Conservation (phyloP, 768 basidiomycete genomes). For the Amanita muscaria region DNA sequence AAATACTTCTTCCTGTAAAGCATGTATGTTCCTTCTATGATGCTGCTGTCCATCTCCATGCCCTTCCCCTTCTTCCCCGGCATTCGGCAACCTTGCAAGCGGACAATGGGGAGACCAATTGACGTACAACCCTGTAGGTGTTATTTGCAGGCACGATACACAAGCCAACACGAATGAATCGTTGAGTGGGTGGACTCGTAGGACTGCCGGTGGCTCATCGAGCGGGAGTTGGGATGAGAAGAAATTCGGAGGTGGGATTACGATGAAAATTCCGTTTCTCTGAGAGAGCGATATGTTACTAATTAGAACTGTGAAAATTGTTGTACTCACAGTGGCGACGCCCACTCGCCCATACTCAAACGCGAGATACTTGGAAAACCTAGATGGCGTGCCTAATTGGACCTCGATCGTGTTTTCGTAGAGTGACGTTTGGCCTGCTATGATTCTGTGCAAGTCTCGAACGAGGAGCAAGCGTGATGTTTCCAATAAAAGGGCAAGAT, state of each 20-base stretch:
- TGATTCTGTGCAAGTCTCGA: slow-evolving; percentile 31
- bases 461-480: slow-evolving; percentile 35
- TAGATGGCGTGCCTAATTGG: slow-evolving; percentile 28
- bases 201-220: slow-evolving; percentile 17
- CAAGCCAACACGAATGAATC: slow-evolving; percentile 19
- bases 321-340: slow-evolving; percentile 38
- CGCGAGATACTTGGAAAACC: slow-evolving; percentile 37
- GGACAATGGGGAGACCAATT: slow-evolving; percentile 28
- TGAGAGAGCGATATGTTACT: slow-evolving; percentile 10
- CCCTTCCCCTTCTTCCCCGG: too few relatives aligned
- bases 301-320: too few relatives aligned
- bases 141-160: slow-evolving; percentile 49
- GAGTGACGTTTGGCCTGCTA: slow-evolving; percentile 19
- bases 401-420: slow-evolving; percentile 29
- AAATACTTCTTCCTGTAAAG: neutral
- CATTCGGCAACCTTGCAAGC: neutral
- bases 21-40: neutral
- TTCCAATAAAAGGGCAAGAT: slow-evolving; percentile 31
- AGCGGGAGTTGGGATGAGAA: neutral
- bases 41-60: neutral
- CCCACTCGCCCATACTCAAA: slow-evolving; percentile 36
- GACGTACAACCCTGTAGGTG: slow-evolving; percentile 41
- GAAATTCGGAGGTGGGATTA: slow-evolving; percentile 18
- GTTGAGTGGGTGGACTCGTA: slow-evolving; percentile 14
- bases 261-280: slow-evolving; percentile 24